phyloP scores from a whole-genome alignment of 768 basidiomycete species.

The Termitomyces sp. region DNA sequence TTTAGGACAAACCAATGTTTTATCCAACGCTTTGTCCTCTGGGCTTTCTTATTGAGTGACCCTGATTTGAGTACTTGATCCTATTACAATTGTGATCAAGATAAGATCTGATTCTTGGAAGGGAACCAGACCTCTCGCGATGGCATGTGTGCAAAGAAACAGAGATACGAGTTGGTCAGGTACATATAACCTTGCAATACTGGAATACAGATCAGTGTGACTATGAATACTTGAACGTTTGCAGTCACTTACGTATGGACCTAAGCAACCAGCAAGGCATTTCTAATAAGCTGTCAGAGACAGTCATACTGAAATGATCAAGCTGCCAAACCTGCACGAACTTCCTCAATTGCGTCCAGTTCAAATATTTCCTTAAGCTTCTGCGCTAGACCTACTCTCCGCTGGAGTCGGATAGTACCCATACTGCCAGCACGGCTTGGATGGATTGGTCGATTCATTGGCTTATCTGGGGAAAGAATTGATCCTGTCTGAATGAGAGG shows the following conservation, averaged over 20 bases:
- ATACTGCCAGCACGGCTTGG: conserved; percentile 54
- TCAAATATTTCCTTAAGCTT: conserved; percentile 89
- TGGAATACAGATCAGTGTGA: conserved; percentile 20
- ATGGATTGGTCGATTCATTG: not conserved
- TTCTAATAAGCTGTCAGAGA: conserved; percentile 40
- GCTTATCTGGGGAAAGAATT: not conserved
- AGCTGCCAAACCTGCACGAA: conserved; percentile 61
- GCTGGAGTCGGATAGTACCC: conserved; percentile 63
- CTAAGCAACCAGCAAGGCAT: conserved; percentile 93
- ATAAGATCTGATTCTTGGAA: not conserved
- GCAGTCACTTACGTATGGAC: conserved; percentile 69
- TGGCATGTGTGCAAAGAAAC: conserved; percentile 96
- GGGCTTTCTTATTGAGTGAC: conserved; percentile 80
- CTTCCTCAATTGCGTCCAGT: conserved; percentile 74
- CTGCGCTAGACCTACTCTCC: conserved; percentile 72
- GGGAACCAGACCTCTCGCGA: conserved; percentile 62
- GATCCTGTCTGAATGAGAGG: conserved; percentile 18
- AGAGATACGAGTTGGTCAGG: conserved; percentile 86
- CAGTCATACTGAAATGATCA: not conserved
- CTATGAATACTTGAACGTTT: not conserved
- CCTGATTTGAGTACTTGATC: conserved; percentile 93
- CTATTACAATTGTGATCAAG: conserved; percentile 31
- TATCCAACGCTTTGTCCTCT: conserved; percentile 86
- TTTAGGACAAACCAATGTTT: conserved; percentile 96
- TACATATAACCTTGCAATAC: conserved; percentile 98